Conservation (phyloP, 257 asterid genomes). For the Solanum rostratum region DNA sequence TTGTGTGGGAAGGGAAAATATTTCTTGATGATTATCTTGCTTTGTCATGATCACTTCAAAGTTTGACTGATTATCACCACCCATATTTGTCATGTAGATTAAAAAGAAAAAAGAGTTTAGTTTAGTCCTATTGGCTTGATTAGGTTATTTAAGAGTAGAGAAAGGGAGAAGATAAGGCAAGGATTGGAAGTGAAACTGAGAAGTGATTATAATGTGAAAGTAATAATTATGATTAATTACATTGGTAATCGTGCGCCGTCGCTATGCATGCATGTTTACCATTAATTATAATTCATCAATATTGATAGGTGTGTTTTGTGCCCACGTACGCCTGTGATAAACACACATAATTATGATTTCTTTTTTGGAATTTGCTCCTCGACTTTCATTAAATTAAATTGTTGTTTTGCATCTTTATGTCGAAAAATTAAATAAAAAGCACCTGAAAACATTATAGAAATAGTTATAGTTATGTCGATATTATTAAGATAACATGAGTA, state of each 20-base stretch:
- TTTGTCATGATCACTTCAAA: conserved; percentile 10
- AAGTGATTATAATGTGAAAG: not conserved
- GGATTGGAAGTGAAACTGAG: not conserved
- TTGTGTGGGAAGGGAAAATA: conserved; percentile 24
- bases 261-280: not conserved
- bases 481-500: not conserved
- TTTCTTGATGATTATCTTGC: conserved; percentile 24
- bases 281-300: not conserved
- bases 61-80: conserved; percentile 19
- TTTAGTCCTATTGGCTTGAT: too few species aligned
- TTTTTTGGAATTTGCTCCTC: not conserved
- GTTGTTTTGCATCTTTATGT: not conserved
- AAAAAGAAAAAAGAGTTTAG: not conserved
- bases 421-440: not conserved
- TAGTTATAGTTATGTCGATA: not conserved
- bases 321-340: not conserved
- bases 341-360: not conserved
- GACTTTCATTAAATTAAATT: not conserved
- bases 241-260: conserved; percentile 50
- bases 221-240: conserved; percentile 19
- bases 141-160: not conserved
- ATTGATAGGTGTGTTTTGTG: not conserved
- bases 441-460: not conserved
- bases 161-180: not conserved
- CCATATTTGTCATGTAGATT: conserved; percentile 8